Evolutionary conservation across 768 basidiomycete genomes (phyloP).

Genomic region (Cubamyces lactineus): DNA sequence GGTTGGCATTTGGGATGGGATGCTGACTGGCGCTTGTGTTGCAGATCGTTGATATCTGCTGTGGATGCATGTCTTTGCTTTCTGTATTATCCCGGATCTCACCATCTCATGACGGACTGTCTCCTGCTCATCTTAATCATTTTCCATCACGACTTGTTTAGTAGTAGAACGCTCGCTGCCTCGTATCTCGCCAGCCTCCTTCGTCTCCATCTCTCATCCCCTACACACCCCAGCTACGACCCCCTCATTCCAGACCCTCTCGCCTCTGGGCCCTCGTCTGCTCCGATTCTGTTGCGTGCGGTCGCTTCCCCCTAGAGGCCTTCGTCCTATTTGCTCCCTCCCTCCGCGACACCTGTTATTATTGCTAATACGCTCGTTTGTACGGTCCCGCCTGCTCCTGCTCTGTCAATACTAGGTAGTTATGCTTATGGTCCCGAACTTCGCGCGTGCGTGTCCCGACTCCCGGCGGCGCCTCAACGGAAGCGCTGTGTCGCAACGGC

Average conservation of each 20-base stretch:
- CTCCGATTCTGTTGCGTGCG: neutral
- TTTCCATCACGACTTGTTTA: neutral
- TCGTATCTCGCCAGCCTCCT: too few relatives aligned
- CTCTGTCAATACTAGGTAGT: slow-evolving; percentile 7
- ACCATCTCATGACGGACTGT: slow-evolving; percentile 10
- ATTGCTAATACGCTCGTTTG: slow-evolving; percentile 26
- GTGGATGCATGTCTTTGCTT: slow-evolving; percentile 26
- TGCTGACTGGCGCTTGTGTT: neutral
- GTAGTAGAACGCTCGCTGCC: slow-evolving; percentile 14
- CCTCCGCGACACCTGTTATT: slow-evolving; percentile 10
- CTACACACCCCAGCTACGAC: too few relatives aligned
- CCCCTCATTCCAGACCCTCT: neutral
- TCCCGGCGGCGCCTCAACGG: too few relatives aligned
- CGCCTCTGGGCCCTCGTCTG: neutral
- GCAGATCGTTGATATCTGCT: slow-evolving; percentile 20
- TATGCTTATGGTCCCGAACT: neutral
- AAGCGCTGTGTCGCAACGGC: too few relatives aligned
- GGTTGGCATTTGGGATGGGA: neutral
- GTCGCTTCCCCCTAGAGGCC: slow-evolving; percentile 2
- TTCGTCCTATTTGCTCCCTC: neutral
- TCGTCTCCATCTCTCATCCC: too few relatives aligned
- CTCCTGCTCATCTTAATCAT: slow-evolving; percentile 3
- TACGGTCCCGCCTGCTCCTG: neutral
- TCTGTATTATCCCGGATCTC: slow-evolving; percentile 21
- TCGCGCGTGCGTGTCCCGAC: neutral